These are phyloP conservation scores for Desmodesmus armatus DNA, from an alignment of 139 green algal genomes.

Conservation along the genomic window DNA sequence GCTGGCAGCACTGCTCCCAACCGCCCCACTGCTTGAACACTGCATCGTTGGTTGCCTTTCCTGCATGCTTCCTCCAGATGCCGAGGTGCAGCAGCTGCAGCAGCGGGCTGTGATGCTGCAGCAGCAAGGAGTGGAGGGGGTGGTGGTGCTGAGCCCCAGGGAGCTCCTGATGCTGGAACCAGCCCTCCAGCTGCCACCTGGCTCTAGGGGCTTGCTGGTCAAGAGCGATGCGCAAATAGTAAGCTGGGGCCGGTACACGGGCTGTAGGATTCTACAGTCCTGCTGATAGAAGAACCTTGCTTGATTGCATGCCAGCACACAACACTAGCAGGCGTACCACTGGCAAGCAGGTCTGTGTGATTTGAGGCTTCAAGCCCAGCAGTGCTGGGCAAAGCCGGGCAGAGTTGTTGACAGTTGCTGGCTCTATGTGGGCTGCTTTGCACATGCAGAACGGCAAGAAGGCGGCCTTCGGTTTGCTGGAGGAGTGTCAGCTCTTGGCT, in stretches of 20 bases:
- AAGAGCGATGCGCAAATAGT: conserved; percentile 62
- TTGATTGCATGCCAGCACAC: no score
- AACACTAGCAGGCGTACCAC: no score
- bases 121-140: conserved; percentile 43
- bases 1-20: no score
- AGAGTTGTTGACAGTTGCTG: not conserved
- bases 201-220: conserved; percentile 54
- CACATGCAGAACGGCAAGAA: conserved; percentile 74
- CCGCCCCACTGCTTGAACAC: no score
- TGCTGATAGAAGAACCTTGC: no score
- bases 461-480: conserved; percentile 62
- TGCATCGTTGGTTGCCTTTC: no score
- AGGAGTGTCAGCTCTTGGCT: conserved; percentile 45
- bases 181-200: conserved; percentile 47
- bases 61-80: no score
- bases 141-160: conserved; percentile 14
- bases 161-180: conserved; percentile 56
- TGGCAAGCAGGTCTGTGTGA: no score
- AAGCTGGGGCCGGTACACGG: not conserved
- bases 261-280: not conserved
- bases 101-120: conserved; percentile 48
- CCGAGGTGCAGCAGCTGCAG: conserved; percentile 58
- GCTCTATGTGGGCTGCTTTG: not conserved
- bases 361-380: no score
- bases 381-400: no score